Conservation (phyloP, 1,284 basidiomycete species). For the Cryptococcus sp. region DNA sequence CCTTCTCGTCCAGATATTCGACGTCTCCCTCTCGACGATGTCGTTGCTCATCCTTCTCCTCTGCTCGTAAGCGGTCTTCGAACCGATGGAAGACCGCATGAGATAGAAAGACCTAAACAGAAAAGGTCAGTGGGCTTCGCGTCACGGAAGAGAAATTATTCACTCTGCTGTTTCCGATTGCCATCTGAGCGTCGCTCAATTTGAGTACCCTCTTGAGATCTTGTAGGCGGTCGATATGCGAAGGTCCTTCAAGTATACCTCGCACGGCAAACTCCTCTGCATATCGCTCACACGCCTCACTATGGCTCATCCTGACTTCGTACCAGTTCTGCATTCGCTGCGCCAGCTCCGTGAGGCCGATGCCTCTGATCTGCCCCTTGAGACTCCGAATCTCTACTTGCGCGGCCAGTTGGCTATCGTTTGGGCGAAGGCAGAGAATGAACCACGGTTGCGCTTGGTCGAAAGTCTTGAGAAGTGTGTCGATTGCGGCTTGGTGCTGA, state of each 20-base stretch:
- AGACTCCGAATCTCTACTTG: slow-evolving; percentile 89
- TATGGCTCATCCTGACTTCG: slow-evolving; percentile 81
- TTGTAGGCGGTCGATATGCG: slow-evolving; percentile 49
- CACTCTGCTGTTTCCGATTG: slow-evolving; percentile 78
- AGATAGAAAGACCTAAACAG: slow-evolving; percentile 80
- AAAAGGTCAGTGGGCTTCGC: background rate
- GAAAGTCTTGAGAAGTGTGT: slow-evolving; percentile 83
- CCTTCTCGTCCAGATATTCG: slow-evolving; percentile 55
- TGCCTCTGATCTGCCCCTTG: slow-evolving; percentile 84
- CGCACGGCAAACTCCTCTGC: slow-evolving; percentile 57
- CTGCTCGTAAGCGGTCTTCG: slow-evolving; percentile 80
- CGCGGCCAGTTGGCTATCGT: slow-evolving; percentile 90
- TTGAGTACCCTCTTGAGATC: slow-evolving; percentile 63
- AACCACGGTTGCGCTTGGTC: slow-evolving; percentile 91
- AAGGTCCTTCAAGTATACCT: slow-evolving; percentile 50
- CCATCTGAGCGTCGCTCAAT: slow-evolving; percentile 72
- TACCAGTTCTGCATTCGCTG: slow-evolving; percentile 66
- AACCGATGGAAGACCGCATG: slow-evolving; percentile 84
- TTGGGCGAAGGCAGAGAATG: slow-evolving; percentile 89
- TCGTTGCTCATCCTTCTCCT: slow-evolving; percentile 81
- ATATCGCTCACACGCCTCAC: slow-evolving; percentile 87
- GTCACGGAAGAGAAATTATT: slow-evolving; percentile 20
- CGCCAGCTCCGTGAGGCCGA: slow-evolving; percentile 78
- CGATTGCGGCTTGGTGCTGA: slow-evolving; percentile 79
- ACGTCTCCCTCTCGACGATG: slow-evolving; percentile 63